Evolutionary conservation across 164 flowering plant species (phyloP), one percentile per base, ranked within the genome.

Genomic region (Houttuynia cordata): DNA sequence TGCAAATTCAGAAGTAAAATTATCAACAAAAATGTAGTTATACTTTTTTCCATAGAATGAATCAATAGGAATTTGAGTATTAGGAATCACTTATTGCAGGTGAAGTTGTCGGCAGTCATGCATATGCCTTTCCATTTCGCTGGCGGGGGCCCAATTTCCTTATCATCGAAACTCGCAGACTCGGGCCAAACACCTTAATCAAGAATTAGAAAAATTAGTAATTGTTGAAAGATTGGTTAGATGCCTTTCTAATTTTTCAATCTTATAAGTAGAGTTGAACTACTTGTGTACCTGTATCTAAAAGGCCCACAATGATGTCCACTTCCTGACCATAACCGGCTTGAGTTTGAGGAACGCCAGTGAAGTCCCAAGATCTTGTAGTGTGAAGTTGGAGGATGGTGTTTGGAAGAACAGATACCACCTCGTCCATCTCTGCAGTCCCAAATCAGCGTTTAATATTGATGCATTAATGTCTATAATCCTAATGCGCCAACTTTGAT

Each of bases 91-190:
- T 83, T 85, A 79, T 83, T 85, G 76, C 96, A 81, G 17, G 85
- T 77, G 80, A 85, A 8, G 61, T 22, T 24, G 57, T 7, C 37
- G 37, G 37, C 37, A 30, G 59, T 45, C 53, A 69, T 64, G 64
- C 89, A 82, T 7, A 53, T 53, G 50, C 89, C 96, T 56, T 75
- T 88, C 96, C 91, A 85, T 73, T 78, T 83, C 9, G 56, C 24
- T 2, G 96, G 96, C 8, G 91, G 85, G 13, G 87, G 82, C 20
- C 84, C 82, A 24, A 80, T 71, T 50, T 78, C 83, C 53, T 55
- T 45, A 25, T 78, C 85, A 21, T 45, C 71, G 67, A 86, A 83
- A 63, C 87, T 81, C 0, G 59, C 69, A 1, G 84, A 70, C 51
- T 85, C 87, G 0, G 83, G 85, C 85, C 91, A 85, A 17, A 79